A percentile compares a stretch with the other conserved stretches of the same genome.
Conservation (phyloP, 2,329 filamentous ascomycete species). For the Lithohypha guttulata region DNA sequence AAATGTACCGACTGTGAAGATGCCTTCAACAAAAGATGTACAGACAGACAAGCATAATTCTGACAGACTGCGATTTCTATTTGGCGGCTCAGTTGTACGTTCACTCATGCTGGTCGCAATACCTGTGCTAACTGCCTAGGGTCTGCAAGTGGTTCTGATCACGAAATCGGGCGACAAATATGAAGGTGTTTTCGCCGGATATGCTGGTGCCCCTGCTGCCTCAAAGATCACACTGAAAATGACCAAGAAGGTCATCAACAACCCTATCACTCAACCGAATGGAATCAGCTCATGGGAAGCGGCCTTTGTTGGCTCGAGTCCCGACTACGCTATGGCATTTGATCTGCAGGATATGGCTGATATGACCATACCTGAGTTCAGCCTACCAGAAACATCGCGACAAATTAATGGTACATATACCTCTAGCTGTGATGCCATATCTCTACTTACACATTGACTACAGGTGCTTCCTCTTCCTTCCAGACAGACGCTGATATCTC, state of each 20-base stretch:
- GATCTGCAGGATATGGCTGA: slow-evolving; percentile 51
- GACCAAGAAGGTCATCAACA: slow-evolving; percentile 43
- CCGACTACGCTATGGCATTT: slow-evolving; percentile 47
- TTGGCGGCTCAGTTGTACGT: slow-evolving; percentile 50
- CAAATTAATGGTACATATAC: slow-evolving; percentile 50
- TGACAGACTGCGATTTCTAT: slow-evolving; percentile 48
- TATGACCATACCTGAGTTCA: slow-evolving; percentile 44
- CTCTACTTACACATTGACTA: slow-evolving; percentile 4
- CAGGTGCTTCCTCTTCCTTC: slow-evolving; percentile 60
- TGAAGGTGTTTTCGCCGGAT: slow-evolving; percentile 50
- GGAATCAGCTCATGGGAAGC: slow-evolving; percentile 31
- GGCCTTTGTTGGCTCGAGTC: slow-evolving; percentile 33
- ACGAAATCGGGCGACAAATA: slow-evolving; percentile 52
- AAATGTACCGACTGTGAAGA: slow-evolving; percentile 26
- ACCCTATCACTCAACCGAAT: slow-evolving; percentile 29
- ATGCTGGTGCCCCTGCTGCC: slow-evolving; percentile 41
- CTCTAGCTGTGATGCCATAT: no score
- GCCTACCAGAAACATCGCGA: slow-evolving; percentile 42
- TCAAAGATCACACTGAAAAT: slow-evolving; percentile 53
- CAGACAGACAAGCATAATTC: slow-evolving; percentile 48
- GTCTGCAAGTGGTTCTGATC: slow-evolving; percentile 44
- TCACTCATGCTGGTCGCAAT: background rate
- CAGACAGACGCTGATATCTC: slow-evolving; percentile 85
- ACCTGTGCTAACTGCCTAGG: slow-evolving; percentile 34
- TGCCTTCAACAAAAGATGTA: slow-evolving; percentile 34